Evolutionary conservation across 1,139 yeast species (phyloP).

Genomic region (Pneumocystis canis): DNA sequence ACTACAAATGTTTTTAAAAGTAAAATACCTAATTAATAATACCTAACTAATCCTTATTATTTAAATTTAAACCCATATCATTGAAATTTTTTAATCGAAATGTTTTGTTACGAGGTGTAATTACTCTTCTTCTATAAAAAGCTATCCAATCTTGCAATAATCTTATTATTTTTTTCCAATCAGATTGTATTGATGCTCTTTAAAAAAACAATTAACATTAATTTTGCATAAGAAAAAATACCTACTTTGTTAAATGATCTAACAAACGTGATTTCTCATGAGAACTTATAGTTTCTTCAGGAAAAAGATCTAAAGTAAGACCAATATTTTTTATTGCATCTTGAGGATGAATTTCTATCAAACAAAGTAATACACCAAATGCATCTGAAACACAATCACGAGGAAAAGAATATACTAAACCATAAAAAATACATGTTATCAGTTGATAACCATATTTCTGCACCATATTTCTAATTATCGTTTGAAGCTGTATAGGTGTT

Average conservation of each 20-base stretch:
- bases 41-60: neutral
- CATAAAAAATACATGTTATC: constrained; percentile 41
- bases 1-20: neutral
- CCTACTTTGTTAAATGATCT: constrained; percentile 2
- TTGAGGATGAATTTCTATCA: constrained; percentile 41
- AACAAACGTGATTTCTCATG: constrained; percentile 53
- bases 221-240: neutral
- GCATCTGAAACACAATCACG: constrained; percentile 60
- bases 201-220: neutral
- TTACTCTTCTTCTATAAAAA: constrained; percentile 8
- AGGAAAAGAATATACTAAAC: constrained; percentile 60
- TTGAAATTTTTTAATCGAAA: neutral
- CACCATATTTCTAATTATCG: constrained; percentile 28
- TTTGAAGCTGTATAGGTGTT: constrained; percentile 40
- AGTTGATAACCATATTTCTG: constrained; percentile 43
- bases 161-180: constrained; percentile 6
- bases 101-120: constrained; percentile 2
- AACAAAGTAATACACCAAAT: constrained; percentile 53
- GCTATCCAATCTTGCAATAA: constrained; percentile 10
- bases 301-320: constrained; percentile 40
- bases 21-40: neutral
- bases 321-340: constrained; percentile 47
- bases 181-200: constrained; percentile 1
- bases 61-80: neutral
- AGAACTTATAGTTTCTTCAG: constrained; percentile 42